These are phyloP conservation scores for Lippia alba DNA, from an alignment of 305 asterid species.

Conservation along the genomic window DNA sequence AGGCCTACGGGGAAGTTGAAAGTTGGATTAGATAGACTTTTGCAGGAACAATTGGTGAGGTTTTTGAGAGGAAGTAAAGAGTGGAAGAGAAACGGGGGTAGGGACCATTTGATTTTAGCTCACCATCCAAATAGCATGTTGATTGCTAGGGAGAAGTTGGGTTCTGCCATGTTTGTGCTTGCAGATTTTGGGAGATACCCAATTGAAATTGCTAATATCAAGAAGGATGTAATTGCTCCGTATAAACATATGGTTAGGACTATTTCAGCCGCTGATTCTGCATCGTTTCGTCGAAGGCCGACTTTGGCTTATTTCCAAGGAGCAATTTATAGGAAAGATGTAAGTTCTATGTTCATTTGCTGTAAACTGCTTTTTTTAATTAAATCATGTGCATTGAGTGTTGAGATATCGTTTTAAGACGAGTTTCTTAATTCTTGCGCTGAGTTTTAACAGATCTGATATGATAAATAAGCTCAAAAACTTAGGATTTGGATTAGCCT, in stretches of 20 bases:
- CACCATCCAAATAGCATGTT: slow-evolving; percentile 83
- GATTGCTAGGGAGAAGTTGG: slow-evolving; percentile 55
- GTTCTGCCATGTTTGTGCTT: slow-evolving; percentile 69
- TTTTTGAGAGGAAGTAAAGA: slow-evolving; percentile 57
- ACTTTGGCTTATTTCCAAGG: slow-evolving; percentile 73
- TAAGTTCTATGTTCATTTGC: slow-evolving; percentile 45
- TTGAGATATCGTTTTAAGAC: too few species aligned
- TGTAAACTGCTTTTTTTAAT: not conserved
- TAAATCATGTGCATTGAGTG: not conserved
- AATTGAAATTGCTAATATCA: slow-evolving; percentile 55
- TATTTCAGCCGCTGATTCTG: slow-evolving; percentile 39
- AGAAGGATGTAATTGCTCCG: slow-evolving; percentile 78
- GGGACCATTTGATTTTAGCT: slow-evolving; percentile 68
- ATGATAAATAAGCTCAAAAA: too few species aligned
- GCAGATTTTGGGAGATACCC: slow-evolving; percentile 81
- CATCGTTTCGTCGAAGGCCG: slow-evolving; percentile 49
- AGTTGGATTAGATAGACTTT: slow-evolving; percentile 42
- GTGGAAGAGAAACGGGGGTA: slow-evolving; percentile 64
- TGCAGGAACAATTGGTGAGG: slow-evolving; percentile 62
- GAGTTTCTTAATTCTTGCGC: too few species aligned
- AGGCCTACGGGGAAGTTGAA: slow-evolving; percentile 46
- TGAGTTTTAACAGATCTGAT: too few species aligned
- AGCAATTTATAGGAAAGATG: slow-evolving; percentile 75
- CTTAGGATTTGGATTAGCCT: too few species aligned
- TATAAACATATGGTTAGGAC: slow-evolving; percentile 75